Conservation (phyloP, 768 basidiomycete genomes). For the Phlebiopsis gigantea region DNA sequence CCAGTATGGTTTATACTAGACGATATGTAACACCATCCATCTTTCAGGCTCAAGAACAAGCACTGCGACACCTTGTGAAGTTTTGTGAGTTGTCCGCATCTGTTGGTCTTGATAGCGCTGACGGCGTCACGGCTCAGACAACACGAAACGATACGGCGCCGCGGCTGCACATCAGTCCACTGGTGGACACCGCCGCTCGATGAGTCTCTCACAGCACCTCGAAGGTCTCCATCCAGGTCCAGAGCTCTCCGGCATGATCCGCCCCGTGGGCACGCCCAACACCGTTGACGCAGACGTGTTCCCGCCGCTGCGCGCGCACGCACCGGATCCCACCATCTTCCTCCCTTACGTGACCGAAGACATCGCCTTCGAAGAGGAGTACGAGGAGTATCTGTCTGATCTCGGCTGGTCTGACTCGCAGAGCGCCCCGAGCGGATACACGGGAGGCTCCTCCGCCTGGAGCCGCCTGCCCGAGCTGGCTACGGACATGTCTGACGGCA, state of each 20-base stretch:
- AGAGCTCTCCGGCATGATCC: conserved; percentile 68
- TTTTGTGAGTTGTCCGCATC: conserved; percentile 63
- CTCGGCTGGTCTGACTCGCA: conserved; percentile 49
- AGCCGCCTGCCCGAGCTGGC: conserved; percentile 75
- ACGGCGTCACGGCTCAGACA: conserved; percentile 48
- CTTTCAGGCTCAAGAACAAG: conserved; percentile 86
- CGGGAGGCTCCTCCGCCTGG: conserved; percentile 60
- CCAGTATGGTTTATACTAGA: neutral
- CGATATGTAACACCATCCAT: conserved; percentile 11
- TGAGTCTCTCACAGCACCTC: conserved; percentile 77
- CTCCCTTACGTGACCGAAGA: conserved; percentile 91
- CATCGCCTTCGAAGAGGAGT: conserved; percentile 93
- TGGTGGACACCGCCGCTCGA: conserved; percentile 70
- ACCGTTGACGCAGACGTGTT: conserved; percentile 87
- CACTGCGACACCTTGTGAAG: conserved; percentile 87
- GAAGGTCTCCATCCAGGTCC: conserved; percentile 74
- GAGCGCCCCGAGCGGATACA: conserved; percentile 35
- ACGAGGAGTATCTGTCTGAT: conserved; percentile 93
- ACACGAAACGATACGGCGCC: conserved; percentile 82
- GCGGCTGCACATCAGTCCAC: conserved; percentile 43
- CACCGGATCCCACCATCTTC: conserved; percentile 78
- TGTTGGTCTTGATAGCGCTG: conserved; percentile 9
- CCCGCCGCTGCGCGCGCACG: conserved; percentile 86
- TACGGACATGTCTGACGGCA: conserved; percentile 76
- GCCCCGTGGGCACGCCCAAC: conserved; percentile 72